phyloP scores from a whole-genome alignment of 495 filamentous ascomycete species.

The Penicillium mononematosum region DNA sequence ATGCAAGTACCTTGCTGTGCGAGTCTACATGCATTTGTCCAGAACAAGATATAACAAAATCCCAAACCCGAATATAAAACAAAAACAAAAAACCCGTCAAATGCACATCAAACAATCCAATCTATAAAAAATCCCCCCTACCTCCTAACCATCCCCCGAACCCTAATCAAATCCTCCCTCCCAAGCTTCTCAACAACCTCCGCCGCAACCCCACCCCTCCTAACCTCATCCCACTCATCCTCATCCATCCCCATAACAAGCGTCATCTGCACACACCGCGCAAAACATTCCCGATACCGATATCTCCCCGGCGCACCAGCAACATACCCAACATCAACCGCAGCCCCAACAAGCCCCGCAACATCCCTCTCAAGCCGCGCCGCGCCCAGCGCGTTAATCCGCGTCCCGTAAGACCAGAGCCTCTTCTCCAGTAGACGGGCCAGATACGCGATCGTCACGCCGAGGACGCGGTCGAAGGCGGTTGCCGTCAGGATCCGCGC shows the following conservation, averaged over 20 bases:
- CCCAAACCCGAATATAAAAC: not conserved
- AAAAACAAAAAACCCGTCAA: not conserved
- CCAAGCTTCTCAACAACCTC: constrained; percentile 52
- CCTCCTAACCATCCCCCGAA: constrained; percentile 57
- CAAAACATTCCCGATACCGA: constrained; percentile 76
- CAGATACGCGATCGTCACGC: constrained; percentile 70
- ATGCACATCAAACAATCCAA: not conserved
- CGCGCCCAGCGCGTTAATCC: constrained; percentile 79
- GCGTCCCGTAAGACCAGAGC: constrained; percentile 78
- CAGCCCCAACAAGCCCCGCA: constrained; percentile 69
- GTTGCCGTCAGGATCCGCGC: constrained; percentile 77
- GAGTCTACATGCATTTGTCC: not conserved
- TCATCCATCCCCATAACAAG: constrained; percentile 96
- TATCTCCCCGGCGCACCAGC: constrained; percentile 52
- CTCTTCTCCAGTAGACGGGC: constrained; percentile 81
- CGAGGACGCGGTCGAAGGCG: constrained; percentile 69
- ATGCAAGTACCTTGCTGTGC: not conserved
- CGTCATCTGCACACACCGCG: constrained; percentile 76
- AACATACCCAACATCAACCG: constrained; percentile 62
- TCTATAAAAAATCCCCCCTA: not conserved
- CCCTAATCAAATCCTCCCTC: constrained; percentile 60
- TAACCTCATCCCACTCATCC: constrained; percentile 88
- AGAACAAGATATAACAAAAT: not conserved
- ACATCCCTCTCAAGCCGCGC: constrained; percentile 88
- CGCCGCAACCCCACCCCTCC: constrained; percentile 40